Evolutionary conservation across 495 filamentous ascomycete species (phyloP).

Genomic region (Cairneyella variabilis): DNA sequence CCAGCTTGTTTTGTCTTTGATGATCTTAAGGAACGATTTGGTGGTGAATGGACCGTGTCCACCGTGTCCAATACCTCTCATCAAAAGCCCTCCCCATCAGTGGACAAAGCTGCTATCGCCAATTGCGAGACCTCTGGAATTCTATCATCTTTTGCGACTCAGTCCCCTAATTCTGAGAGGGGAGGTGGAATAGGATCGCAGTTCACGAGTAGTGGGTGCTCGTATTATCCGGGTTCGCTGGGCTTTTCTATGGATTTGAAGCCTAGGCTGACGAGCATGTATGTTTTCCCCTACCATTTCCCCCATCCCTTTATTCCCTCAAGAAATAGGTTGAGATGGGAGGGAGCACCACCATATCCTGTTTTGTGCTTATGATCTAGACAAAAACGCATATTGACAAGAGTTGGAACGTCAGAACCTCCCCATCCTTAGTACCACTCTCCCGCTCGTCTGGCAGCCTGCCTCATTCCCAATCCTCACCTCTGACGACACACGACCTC

Average conservation of each 20-base stretch:
- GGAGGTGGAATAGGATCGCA: constrained; percentile 17
- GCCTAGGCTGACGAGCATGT: constrained; percentile 24
- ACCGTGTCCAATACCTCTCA: no score
- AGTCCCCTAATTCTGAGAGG: no score
- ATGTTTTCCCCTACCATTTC: no score
- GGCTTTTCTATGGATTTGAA: constrained; percentile 27
- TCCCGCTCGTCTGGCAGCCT: constrained; percentile 45
- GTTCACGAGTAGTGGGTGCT: constrained; percentile 14
- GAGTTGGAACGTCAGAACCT: constrained; percentile 41
- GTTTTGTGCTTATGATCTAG: no score
- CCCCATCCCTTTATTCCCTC: not conserved
- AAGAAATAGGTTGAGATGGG: no score
- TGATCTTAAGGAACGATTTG: not conserved
- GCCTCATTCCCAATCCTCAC: constrained; percentile 43
- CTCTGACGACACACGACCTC: constrained; percentile 44
- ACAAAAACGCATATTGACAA: constrained; percentile 21
- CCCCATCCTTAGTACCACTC: constrained; percentile 53
- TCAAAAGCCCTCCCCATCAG: no score
- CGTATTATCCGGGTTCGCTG: constrained; percentile 15
- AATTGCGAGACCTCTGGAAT: no score
- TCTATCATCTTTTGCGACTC: no score
- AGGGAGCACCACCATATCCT: constrained; percentile 1
- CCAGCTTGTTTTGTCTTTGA: not conserved
- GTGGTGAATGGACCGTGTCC: not conserved
- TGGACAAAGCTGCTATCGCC: no score